Conservation (phyloP, 2,329 filamentous ascomycete genomes). For the Nothophaeocryptopus gaeumannii region DNA sequence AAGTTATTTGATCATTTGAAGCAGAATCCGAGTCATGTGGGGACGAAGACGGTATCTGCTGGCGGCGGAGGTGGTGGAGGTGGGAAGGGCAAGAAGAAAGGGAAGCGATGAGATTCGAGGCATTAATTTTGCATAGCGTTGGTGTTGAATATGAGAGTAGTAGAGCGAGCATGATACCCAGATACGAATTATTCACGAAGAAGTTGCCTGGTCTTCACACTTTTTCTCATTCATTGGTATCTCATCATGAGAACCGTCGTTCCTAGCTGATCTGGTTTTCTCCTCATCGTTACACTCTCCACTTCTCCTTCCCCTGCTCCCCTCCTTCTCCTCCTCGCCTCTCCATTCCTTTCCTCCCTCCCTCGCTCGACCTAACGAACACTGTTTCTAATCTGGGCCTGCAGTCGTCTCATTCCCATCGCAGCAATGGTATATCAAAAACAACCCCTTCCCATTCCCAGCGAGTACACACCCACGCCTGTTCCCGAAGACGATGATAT, state of each 20-base stretch:
- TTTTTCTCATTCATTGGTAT: too few species aligned
- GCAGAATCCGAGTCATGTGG: constrained; percentile 54
- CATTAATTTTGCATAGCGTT: not conserved
- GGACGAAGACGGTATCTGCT: constrained; percentile 9
- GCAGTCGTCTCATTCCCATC: too few species aligned
- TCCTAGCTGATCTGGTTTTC: not conserved
- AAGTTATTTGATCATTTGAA: constrained; percentile 72
- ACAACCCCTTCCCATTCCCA: too few species aligned
- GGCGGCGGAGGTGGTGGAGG: constrained; percentile 39
- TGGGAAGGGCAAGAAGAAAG: constrained; percentile 28
- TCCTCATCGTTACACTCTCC: not conserved
- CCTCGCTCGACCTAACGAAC: too few species aligned
- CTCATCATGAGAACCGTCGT: too few species aligned
- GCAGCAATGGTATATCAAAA: too few species aligned
- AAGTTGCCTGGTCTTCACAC: too few species aligned
- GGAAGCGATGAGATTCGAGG: constrained; percentile 18
- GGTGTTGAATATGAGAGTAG: not conserved
- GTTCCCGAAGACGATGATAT: too few species aligned
- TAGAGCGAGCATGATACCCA: too few species aligned
- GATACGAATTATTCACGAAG: too few species aligned
- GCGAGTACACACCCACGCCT: too few species aligned
- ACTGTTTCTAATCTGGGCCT: not conserved
- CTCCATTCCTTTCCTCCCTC: not conserved
- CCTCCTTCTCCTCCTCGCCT: not conserved
- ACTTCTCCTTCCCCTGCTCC: not conserved